Evolutionary conservation across 1,284 basidiomycete species (phyloP).

Genomic region (Papiliotrema laurentii): DNA sequence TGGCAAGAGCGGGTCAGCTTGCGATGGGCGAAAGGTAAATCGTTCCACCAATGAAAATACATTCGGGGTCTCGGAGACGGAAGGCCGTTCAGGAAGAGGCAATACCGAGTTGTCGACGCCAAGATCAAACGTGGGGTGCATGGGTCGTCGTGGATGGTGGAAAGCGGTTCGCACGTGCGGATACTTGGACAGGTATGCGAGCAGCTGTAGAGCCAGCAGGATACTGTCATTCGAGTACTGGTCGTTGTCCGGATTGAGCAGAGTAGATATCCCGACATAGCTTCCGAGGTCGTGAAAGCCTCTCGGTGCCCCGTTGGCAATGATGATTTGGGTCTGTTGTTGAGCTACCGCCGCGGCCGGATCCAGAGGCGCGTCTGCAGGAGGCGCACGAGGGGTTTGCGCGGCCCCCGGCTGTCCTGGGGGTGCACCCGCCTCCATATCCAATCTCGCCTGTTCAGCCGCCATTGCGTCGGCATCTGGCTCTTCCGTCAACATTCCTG

Average conservation of each 20-base stretch:
- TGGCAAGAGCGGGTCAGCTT: constrained; percentile 67
- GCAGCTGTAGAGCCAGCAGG: constrained; percentile 79
- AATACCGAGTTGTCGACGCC: constrained; percentile 20
- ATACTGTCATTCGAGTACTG: constrained; percentile 91
- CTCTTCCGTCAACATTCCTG: constrained; percentile 24
- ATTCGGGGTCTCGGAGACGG: constrained; percentile 58
- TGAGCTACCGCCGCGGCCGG: constrained; percentile 10
- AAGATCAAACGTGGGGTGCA: constrained; percentile 47
- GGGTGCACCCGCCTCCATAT: constrained; percentile 44
- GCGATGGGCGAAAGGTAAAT: constrained; percentile 88
- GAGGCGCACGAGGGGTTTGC: constrained; percentile 28
- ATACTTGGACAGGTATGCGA: constrained; percentile 97
- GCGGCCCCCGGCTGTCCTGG: constrained; percentile 42
- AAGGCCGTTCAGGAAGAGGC: constrained; percentile 42
- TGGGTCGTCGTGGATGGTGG: constrained; percentile 66
- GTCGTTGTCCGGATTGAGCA: constrained; percentile 48
- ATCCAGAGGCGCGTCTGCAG: constrained; percentile 16
- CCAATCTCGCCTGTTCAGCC: constrained; percentile 41
- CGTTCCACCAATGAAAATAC: constrained; percentile 94
- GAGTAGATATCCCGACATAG: constrained; percentile 39
- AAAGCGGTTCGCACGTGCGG: constrained; percentile 96
- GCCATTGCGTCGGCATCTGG: constrained; percentile 37
- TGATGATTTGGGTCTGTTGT: constrained; percentile 42
- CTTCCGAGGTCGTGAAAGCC: constrained; percentile 46
- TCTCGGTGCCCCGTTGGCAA: constrained; percentile 46